Evolutionary conservation across 768 basidiomycete genomes (phyloP).

Genomic region (Trametes coccinea): DNA sequence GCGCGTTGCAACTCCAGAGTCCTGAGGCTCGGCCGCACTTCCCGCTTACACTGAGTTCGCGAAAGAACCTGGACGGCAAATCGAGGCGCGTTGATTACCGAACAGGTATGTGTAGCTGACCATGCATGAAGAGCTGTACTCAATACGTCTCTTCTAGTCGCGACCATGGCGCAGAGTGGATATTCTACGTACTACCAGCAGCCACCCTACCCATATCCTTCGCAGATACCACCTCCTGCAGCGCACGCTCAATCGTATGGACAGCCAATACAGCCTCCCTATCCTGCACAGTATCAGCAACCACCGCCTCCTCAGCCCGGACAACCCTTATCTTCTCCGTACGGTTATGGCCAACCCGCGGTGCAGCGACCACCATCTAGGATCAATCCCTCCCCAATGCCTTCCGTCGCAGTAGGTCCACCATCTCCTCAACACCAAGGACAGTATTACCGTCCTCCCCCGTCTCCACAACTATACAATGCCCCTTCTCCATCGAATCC

Average conservation of each 20-base stretch:
- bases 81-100: too few relatives aligned
- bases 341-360: not conserved
- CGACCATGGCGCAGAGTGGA: conserved; percentile 13
- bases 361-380: not conserved
- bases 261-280: conserved; percentile 1
- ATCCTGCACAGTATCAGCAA: conserved; percentile 5
- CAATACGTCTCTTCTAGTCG: too few relatives aligned
- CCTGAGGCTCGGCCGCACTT: too few relatives aligned
- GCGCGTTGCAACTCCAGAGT: too few relatives aligned
- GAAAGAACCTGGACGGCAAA: too few relatives aligned
- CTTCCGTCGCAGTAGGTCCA: not conserved
- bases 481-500: conserved; percentile 1
- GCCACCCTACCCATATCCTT: conserved; percentile 8
- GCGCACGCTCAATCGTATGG: not conserved
- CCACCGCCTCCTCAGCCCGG: not conserved
- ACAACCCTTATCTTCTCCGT: not conserved
- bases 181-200: conserved; percentile 15
- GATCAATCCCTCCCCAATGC: conserved; percentile 1
- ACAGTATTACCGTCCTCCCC: conserved; percentile 8
- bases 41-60: too few relatives aligned
- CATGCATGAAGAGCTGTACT: too few relatives aligned
- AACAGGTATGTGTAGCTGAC: too few relatives aligned
- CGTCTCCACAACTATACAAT: conserved; percentile 10
- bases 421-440: conserved; percentile 15
- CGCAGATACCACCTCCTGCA: not conserved